Base-by-base conservation (phyloP, 805 yeast genomes). In the Sugiyamaella floridensis region DNA sequence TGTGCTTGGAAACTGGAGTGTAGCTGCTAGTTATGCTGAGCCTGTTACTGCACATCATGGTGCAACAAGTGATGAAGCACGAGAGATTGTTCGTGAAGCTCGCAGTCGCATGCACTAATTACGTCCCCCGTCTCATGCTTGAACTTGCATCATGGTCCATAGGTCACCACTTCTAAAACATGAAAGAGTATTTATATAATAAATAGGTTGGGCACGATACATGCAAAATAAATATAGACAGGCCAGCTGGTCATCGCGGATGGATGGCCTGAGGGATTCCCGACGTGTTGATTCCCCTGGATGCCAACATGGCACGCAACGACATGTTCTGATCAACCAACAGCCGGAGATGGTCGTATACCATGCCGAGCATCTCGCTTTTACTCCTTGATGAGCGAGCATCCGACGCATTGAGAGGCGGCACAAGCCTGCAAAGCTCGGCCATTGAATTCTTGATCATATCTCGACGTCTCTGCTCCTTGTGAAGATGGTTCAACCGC, bases 31-130 rank as follows among this genome's bases (percentile, higher is more conserved):
- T 48, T 80, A 85, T 63, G 93, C 96, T 0, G 78, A 80, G 51
- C 86, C 82, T 52, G 75, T 89, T 58, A 76, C 79, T 4, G 78
- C 75, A 50, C 95, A 92, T 28, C 79, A 85, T n/a, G 84, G 89
- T 11, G 88, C 83, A 52, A 95, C 86, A 62, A 80, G 89, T 16
- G 97, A 89, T 61, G 97, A 89, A 65, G 97, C 96, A 0, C 72
- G 96, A 43, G 76, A 84, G 0, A 84, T 90, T 32, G 87, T 92
- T 22, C 53, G 56, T 45, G 58, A 43, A 45, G 48, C 48, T n/a
- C 16, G 40, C 11, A 34, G 26, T 16, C 40, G 41, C 14, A n/a
- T 32, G 18, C 48, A 32, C 29, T 14, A 9, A 8, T 26, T 32
- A 6, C 10, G 26, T 6, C 10, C 26, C 37, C n/a, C 5, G 46